Evolutionary conservation across 176 grass and related monocot genomes (phyloP).

Genomic region (Oryza glaberrima): DNA sequence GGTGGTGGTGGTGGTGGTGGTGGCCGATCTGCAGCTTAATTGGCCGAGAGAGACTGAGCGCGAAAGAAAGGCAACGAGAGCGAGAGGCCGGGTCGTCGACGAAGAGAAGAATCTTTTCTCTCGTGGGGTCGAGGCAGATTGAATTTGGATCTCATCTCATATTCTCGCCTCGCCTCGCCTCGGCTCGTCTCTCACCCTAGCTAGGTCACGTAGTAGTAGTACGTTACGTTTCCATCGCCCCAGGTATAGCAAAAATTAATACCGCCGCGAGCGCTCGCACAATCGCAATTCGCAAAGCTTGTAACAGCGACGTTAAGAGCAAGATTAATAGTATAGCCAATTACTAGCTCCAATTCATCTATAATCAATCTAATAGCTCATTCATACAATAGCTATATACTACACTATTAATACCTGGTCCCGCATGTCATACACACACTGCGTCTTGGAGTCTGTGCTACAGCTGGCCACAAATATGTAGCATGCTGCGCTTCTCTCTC

Average conservation of each 20-base stretch:
- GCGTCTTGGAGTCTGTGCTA: too few relatives aligned
- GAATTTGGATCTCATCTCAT: conserved; percentile 49
- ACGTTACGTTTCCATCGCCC: background rate
- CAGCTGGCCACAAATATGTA: too few relatives aligned
- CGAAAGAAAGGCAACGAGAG: background rate
- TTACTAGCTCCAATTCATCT: too few relatives aligned
- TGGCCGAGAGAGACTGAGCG: background rate
- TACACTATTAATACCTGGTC: too few relatives aligned
- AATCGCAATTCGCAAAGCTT: background rate
- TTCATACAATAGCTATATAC: too few relatives aligned
- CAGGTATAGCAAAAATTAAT: too few relatives aligned
- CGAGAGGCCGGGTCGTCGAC: conserved; percentile 7
- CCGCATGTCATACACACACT: too few relatives aligned
- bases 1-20: conserved; percentile 25
- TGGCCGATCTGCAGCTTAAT: conserved; percentile 36
- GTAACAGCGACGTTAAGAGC: background rate
- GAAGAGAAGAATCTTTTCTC: conserved; percentile 47
- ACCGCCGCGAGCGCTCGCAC: too few relatives aligned
- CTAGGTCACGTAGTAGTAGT: background rate
- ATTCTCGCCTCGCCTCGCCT: too few relatives aligned
- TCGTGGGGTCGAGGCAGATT: conserved; percentile 44
- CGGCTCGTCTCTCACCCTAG: background rate
- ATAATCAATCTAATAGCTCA: too few relatives aligned
- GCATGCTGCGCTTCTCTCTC: too few relatives aligned
- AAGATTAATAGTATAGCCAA: too few relatives aligned